A percentile compares a stretch with the other conserved stretches of the same genome.
phyloP scores from a whole-genome alignment of 805 yeast species.

The Zygosaccharomyces kombuchaensis region DNA sequence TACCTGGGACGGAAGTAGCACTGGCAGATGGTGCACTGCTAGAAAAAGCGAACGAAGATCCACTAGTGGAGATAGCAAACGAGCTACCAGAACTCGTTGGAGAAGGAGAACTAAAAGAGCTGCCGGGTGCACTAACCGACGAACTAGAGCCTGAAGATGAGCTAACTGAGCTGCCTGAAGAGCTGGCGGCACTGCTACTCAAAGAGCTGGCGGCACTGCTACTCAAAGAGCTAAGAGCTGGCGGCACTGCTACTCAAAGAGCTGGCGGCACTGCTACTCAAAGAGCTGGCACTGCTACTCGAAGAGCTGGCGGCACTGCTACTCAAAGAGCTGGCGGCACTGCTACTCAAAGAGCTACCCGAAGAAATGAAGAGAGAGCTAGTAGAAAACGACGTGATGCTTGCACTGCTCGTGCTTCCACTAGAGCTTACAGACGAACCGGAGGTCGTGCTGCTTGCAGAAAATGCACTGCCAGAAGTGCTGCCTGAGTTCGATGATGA shows the following conservation, averaged over 20 bases:
- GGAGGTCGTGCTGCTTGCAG: background rate
- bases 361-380: background rate
- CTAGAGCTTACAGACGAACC: background rate
- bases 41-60: background rate
- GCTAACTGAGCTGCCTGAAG: background rate
- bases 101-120: background rate
- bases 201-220: slow-evolving; percentile 1
- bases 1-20: slow-evolving; percentile 6
- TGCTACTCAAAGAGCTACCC: background rate
- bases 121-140: background rate
- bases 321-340: background rate
- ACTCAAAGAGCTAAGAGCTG: too few relatives aligned
- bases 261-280: background rate
- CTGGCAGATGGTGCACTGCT: slow-evolving; percentile 6
- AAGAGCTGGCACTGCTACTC: slow-evolving; percentile 1
- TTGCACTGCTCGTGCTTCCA: background rate
- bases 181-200: background rate
- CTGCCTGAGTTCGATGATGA: background rate
- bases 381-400: background rate
- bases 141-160: slow-evolving; percentile 2
- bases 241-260: background rate
- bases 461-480: background rate
- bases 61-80: background rate
- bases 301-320: background rate
- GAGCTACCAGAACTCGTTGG: background rate